Conservation (phyloP, 345 rosid genomes). For the Eucalyptus caleyi region DNA sequence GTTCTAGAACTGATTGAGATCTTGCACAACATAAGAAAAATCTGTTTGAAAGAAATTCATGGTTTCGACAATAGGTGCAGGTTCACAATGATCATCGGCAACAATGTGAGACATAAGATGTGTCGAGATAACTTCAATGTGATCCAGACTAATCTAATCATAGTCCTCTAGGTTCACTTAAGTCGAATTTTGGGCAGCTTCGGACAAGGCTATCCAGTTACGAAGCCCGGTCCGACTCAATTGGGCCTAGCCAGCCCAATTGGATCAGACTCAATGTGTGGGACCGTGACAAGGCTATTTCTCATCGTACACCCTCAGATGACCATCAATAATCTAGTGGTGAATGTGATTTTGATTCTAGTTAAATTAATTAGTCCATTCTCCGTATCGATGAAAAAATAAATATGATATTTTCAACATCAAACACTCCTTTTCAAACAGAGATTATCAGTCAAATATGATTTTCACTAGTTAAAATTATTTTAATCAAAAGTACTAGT, state of each 20-base stretch:
- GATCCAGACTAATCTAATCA: background rate
- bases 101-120: background rate
- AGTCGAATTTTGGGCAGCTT: background rate
- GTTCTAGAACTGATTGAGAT: background rate
- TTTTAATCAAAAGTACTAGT: background rate
- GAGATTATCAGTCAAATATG: background rate
- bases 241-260: background rate
- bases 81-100: background rate
- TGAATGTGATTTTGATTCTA: background rate
- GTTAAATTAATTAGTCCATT: background rate
- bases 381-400: background rate
- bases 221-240: background rate
- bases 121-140: background rate
- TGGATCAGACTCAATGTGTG: background rate
- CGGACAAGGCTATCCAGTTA: background rate
- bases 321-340: background rate
- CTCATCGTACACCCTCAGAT: background rate
- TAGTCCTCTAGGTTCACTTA: background rate
- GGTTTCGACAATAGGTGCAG: background rate
- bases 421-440: background rate
- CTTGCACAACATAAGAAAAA: background rate
- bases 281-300: background rate
- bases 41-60: background rate
- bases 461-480: background rate
- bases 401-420: background rate